These are phyloP conservation scores for Backusella sp. DNA, from an alignment of 192 early-diverging fungal genomes.

Conservation along the genomic window DNA sequence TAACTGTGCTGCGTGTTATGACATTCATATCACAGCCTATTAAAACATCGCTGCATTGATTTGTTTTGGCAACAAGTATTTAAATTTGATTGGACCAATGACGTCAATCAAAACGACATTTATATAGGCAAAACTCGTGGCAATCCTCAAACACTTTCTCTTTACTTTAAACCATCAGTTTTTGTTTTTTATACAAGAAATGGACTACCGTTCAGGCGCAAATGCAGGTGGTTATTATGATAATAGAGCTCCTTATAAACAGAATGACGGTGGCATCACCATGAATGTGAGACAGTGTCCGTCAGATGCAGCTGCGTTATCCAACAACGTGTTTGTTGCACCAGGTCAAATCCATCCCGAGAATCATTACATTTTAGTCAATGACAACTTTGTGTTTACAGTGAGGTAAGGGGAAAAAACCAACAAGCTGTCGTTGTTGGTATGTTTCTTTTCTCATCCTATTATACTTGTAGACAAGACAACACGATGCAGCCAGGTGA, in stretches of 20 bases:
- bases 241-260: background rate
- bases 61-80: background rate
- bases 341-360: conserved; percentile 67
- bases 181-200: background rate
- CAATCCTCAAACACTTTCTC: background rate
- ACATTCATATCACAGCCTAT: no score
- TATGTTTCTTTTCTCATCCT: background rate
- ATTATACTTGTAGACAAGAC: conserved; percentile 37
- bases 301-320: conserved; percentile 48
- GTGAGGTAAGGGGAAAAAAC: conserved; percentile 51
- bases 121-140: background rate
- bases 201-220: background rate
- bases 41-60: no score
- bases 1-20: no score
- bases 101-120: background rate
- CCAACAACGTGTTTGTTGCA: conserved; percentile 79
- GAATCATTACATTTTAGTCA: conserved; percentile 71
- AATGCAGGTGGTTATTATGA: background rate
- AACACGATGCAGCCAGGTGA: conserved; percentile 43
- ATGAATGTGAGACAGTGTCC: conserved; percentile 44
- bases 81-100: background rate
- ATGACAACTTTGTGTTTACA: conserved; percentile 81
- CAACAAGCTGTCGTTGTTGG: background rate
- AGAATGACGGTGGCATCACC: background rate
- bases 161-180: background rate